phyloP scores from a whole-genome alignment of 169 alveolate genomes.

The Plasmodium ovale region DNA sequence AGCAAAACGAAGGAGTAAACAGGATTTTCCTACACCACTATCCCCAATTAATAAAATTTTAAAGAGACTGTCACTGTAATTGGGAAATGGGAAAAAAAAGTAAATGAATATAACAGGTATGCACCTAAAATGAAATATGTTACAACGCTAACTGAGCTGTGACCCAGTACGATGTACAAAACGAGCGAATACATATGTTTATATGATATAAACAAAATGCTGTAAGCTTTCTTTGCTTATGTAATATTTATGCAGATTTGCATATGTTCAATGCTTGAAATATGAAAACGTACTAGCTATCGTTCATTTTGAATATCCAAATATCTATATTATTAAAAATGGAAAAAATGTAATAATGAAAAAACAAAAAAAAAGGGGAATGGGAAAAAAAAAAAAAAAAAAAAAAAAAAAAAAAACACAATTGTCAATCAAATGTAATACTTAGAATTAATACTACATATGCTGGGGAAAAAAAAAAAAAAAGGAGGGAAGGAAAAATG shows the following conservation, averaged over 20 bases:
- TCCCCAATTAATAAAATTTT: conserved; percentile 98
- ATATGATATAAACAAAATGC: neutral
- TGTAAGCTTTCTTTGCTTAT: neutral
- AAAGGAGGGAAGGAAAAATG: neutral
- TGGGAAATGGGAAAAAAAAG: neutral
- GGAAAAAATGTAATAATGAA: neutral
- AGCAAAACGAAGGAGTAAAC: conserved; percentile 96
- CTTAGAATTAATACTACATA: conserved; percentile 7
- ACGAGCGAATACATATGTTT: neutral
- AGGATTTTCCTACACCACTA: conserved; percentile 98
- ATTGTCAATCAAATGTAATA: conserved; percentile 17
- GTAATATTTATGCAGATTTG: neutral
- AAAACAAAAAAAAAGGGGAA: conserved; percentile 5
- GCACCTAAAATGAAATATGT: no score
- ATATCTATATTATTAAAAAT: conserved; percentile 25
- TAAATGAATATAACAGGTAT: neutral
- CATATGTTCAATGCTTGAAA: neutral
- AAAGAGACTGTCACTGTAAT: conserved; percentile 92
- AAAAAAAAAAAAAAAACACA: conserved; percentile 22
- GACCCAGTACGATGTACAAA: no score
- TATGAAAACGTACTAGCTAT: conserved; percentile 56
- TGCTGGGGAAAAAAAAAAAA: neutral
- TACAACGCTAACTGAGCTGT: no score
- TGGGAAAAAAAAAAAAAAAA: conserved; percentile 3
- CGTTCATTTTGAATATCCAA: conserved; percentile 52